Evolutionary conservation across 495 filamentous ascomycete genomes (phyloP), one percentile per base, ranked within the genome.

Genomic region (Bacidia gigantensis): DNA sequence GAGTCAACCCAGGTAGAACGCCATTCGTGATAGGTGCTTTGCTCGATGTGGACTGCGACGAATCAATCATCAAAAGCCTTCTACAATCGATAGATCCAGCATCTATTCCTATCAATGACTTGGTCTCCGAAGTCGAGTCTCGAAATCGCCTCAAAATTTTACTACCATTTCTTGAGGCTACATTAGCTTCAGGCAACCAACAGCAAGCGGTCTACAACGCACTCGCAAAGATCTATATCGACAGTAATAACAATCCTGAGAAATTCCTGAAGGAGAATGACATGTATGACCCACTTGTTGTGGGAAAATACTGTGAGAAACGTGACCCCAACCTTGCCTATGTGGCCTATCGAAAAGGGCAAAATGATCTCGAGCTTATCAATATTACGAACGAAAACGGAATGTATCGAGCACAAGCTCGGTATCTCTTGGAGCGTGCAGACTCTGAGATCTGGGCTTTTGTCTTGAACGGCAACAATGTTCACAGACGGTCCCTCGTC

Each of bases 251-350:
- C 70, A 88, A 95, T 64, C 93, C 93, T 0, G 93, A 99, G 76
- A 90, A 87, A 64, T 99, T 99, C 75, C 73, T 99, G 44, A 94
- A 88, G 73, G 92, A 97, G 69, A 99, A 97, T 65, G 87, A 96
- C 58, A 79, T 92, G 66, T 99, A 99, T 61, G 93, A 99, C 66
- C 82, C 93, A 2, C 70, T 96, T 39, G 80, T 73, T 20, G 87
- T 99, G 55, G 93, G 93, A 60, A 95, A 96, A 68, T 99, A 99
- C 74, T 99, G 93, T 65, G 92, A 95, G 72, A 95, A 95, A 76
- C 86, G 92, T 29, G 93, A 99, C 63, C 93, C 93, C 42, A 96
- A 96, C 67, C 74, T 99, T 39, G 92, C 92, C 9, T 95, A 83
- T 70, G 95, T 96, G 60, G 85, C 89, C 24, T 99, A 95, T 63